A percentile compares a stretch with the other conserved stretches of the same genome.
These are phyloP conservation scores for Candida tammaniensis DNA, from an alignment of 805 yeast species.

Conservation along the genomic window DNA sequence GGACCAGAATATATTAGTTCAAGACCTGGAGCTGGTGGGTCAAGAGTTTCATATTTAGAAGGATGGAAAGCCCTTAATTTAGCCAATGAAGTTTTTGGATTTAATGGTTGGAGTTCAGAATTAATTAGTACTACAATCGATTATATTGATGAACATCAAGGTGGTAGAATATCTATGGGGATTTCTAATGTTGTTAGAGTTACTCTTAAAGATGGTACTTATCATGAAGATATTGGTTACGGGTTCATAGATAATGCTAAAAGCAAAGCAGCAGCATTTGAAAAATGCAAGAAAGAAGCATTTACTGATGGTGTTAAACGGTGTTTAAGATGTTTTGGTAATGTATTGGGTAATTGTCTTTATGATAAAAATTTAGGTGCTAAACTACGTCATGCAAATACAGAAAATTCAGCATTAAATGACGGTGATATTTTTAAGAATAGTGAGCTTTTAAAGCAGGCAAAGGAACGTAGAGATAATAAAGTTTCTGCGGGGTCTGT, in stretches of 20 bases:
- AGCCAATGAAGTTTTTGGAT: constrained; percentile 81
- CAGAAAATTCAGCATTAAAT: constrained; percentile 22
- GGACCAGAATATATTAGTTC: constrained; percentile 80
- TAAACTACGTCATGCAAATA: constrained; percentile 36
- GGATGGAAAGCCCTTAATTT: constrained; percentile 82
- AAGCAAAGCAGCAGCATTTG: constrained; percentile 69
- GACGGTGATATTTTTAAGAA: constrained; percentile 36
- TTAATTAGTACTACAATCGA: constrained; percentile 64
- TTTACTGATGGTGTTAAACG: constrained; percentile 81
- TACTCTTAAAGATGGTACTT: constrained; percentile 76
- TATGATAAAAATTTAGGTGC: constrained; percentile 68
- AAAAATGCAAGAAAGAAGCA: constrained; percentile 81
- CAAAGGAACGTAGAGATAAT: constrained; percentile 7
- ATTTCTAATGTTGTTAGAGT: constrained; percentile 70
- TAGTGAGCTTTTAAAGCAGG: constrained; percentile 8
- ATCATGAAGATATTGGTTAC: constrained; percentile 72
- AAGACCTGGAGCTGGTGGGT: constrained; percentile 73
- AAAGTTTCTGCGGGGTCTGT: constrained; percentile 4
- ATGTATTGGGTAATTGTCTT: constrained; percentile 78
- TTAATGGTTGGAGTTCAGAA: constrained; percentile 80
- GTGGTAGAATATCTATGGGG: constrained; percentile 57
- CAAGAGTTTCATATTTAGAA: constrained; percentile 68
- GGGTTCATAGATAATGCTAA: constrained; percentile 73
- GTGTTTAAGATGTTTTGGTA: constrained; percentile 76
- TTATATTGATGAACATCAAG: constrained; percentile 61